Percentiles rank a stretch among this genome's conserved stretches.
Evolutionary conservation across 108 stramenopile genomes (phyloP).

Genomic region (Nannochloropsis oceanica): DNA sequence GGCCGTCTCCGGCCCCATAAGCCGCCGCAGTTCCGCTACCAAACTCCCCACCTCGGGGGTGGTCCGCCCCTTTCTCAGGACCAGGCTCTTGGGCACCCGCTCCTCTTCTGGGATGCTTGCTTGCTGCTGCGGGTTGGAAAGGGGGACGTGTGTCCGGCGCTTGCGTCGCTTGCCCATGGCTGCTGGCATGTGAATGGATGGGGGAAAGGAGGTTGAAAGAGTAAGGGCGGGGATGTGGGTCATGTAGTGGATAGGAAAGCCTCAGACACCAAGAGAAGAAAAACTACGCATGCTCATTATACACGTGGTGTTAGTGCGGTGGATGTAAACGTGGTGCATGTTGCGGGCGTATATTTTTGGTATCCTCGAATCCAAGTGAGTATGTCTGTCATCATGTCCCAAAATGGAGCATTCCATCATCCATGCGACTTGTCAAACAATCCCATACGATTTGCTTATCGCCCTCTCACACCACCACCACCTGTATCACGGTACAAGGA

Average conservation of each 20-base stretch:
- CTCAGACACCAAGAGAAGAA: background rate
- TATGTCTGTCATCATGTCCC: too few relatives aligned
- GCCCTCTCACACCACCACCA: too few relatives aligned
- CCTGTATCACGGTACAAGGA: too few relatives aligned
- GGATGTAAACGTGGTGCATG: too few relatives aligned
- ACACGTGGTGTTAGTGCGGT: too few relatives aligned
- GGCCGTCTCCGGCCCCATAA: slow-evolving; percentile 95
- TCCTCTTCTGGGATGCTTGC: slow-evolving; percentile 4
- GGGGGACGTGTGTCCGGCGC: background rate
- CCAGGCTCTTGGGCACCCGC: slow-evolving; percentile 31
- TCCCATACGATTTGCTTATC: too few relatives aligned
- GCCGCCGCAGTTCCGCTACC: slow-evolving; percentile 64
- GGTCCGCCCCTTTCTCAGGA: slow-evolving; percentile 30
- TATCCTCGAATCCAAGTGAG: too few relatives aligned
- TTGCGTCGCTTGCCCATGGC: background rate
- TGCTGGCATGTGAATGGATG: background rate
- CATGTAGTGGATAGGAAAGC: background rate
- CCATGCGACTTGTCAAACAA: too few relatives aligned
- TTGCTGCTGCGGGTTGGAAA: background rate
- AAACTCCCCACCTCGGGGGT: slow-evolving; percentile 47
- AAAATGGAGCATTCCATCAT: too few relatives aligned
- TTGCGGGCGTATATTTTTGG: too few relatives aligned
- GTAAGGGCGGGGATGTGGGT: too few relatives aligned
- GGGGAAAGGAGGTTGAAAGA: background rate
- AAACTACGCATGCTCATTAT: too few relatives aligned